Base-by-base conservation (phyloP, 108 stramenopile species). In the Nitzschia inconspicua region DNA sequence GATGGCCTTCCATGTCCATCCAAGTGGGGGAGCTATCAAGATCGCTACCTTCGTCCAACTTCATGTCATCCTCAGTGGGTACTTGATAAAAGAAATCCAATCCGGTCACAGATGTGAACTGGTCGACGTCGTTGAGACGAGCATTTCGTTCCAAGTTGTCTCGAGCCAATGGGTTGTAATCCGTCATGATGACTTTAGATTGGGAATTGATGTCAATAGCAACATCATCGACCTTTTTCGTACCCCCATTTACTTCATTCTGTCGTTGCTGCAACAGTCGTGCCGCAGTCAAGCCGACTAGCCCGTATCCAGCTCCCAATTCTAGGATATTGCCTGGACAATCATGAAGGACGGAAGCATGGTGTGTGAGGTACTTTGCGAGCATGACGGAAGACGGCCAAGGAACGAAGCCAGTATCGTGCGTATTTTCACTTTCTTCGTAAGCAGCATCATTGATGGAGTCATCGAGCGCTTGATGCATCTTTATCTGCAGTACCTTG, bases 41-140 rank as follows among this genome's bases (percentile, higher is more conserved):
- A 19, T 56, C 14, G 55, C 55, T 56, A n/a, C n/a, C n/a, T n/a
- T n/a, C n/a, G n/a, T n/a, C n/a, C n/a, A n/a, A n/a, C n/a, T n/a
- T n/a, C n/a, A n/a, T n/a, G 14, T 56, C 55, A 20, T 56, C 36
- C 9, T 56, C 39, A 10, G 36, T 36, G 4, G 55, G 55, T n/a
- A n/a, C n/a, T 26, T 56, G 55, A 56, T 56, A 34, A 35, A 56
- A 56, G 26, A 56, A 56, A 19, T 56, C 55, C 16, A 56, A 40
- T 23, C 55, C 55, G 39, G 55, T 24, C 22, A 56, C 55, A 40
- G 36, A 20, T 39, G 24, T 24, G 19, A 31, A 19, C 11, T 14
- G 14, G 55, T 36, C 20, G 0, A 56, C 8, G 16, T 19, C 55
- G 39, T 56, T 56, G 2, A 56, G 37, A 18, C 20, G 20, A 39